Conservation (phyloP, 495 filamentous ascomycete genomes). For the Aspergillus funiculosus region DNA sequence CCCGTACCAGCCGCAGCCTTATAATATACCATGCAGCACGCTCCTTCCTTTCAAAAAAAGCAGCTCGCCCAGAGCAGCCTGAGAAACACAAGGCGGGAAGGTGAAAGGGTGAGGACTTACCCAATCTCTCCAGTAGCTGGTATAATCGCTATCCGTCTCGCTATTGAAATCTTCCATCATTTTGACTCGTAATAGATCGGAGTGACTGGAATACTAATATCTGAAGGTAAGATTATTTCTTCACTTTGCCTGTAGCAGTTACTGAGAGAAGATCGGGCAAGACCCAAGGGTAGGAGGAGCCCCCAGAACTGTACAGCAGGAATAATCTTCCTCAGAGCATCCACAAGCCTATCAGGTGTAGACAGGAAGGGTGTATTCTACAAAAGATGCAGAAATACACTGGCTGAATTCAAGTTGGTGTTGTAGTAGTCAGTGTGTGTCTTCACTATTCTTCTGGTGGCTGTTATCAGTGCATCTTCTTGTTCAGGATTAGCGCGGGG, state of each 20-base stretch:
- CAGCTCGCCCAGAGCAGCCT: too few species aligned
- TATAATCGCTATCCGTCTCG: slow-evolving; percentile 98
- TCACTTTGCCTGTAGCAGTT: slow-evolving; percentile 24
- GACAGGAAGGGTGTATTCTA: not conserved
- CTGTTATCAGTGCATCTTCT: slow-evolving; percentile 25
- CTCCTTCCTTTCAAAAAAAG: slow-evolving; percentile 6
- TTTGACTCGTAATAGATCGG: too few species aligned
- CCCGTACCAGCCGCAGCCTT: not conserved
- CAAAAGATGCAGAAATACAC: slow-evolving; percentile 4
- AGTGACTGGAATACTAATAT: too few species aligned
- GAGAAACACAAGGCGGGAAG: not conserved
- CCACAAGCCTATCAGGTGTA: not conserved
- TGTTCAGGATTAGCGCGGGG: slow-evolving; percentile 27
- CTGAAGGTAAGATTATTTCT: slow-evolving; percentile 20
- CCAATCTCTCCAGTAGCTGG: slow-evolving; percentile 99
- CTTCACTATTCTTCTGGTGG: slow-evolving; percentile 16
- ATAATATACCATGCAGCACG: not conserved
- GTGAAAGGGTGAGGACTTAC: slow-evolving; percentile 49
- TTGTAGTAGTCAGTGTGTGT: slow-evolving; percentile 25
- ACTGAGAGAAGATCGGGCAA: slow-evolving; percentile 30
- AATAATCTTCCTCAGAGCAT: slow-evolving; percentile 19
- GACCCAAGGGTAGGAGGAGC: slow-evolving; percentile 24
- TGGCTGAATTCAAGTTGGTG: slow-evolving; percentile 1
- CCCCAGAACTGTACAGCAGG: slow-evolving; percentile 27
- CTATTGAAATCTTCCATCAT: slow-evolving; percentile 94